phyloP scores from a whole-genome alignment of 306 rosid genomes.

The Pyrus communis region DNA sequence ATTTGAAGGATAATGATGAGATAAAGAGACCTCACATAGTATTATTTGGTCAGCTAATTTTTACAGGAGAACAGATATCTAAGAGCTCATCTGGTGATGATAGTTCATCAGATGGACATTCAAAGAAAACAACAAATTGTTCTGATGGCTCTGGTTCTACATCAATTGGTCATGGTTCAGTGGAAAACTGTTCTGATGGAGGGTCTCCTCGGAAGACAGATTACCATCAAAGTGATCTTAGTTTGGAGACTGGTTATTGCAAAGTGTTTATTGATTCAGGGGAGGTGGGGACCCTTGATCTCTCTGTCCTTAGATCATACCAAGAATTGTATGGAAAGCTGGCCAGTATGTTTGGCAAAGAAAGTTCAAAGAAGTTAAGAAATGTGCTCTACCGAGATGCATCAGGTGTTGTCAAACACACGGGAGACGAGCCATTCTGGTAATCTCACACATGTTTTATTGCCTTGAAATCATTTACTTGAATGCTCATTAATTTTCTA shows the following conservation, averaged over 20 bases:
- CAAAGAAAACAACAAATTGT: constrained; percentile 41
- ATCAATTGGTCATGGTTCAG: constrained; percentile 38
- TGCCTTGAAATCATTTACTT: not conserved
- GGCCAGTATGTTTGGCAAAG: constrained; percentile 39
- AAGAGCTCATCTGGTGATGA: constrained; percentile 46
- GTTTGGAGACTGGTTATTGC: constrained; percentile 41
- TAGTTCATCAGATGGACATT: constrained; percentile 45
- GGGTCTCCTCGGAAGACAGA: constrained; percentile 67
- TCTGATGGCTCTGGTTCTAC: constrained; percentile 56
- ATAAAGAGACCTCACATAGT: constrained; percentile 57
- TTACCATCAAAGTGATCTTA: constrained; percentile 36
- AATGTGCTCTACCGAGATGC: constrained; percentile 37
- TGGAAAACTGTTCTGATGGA: constrained; percentile 64
- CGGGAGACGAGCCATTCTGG: constrained; percentile 39
- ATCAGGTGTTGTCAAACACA: constrained; percentile 24
- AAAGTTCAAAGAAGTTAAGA: constrained; percentile 20
- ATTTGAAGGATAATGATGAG: constrained; percentile 43
- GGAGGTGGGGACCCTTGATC: constrained; percentile 32
- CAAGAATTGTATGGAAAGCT: constrained; percentile 35
- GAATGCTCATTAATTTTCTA: not conserved
- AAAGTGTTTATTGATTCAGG: constrained; percentile 30
- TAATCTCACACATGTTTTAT: not conserved
- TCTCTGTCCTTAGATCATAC: constrained; percentile 26
- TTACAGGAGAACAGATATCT: constrained; percentile 44
- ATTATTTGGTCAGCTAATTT: constrained; percentile 77